Percentiles rank a stretch among this genome's conserved stretches.
Conservation (phyloP, 139 green algal species). For the Tetradesmus lagerheimii region DNA sequence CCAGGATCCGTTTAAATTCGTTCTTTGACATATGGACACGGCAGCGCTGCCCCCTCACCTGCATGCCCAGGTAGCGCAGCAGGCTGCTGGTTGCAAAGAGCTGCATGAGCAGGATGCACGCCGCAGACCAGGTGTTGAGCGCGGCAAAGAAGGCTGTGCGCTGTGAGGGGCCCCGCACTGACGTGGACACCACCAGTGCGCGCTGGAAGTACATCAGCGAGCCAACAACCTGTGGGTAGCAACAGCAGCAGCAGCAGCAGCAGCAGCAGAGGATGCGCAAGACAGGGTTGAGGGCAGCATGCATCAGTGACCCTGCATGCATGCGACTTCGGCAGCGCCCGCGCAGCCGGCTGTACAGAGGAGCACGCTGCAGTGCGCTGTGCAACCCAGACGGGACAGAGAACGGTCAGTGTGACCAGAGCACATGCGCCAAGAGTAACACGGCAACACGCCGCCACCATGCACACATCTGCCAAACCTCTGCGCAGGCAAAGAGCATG, state of each 20-base stretch:
- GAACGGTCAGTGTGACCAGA: too few relatives aligned
- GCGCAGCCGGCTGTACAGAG: too few relatives aligned
- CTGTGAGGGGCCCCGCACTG: slow-evolving; percentile 13
- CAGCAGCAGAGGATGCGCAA: background rate
- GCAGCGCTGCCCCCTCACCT: background rate
- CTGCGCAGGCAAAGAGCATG: too few relatives aligned
- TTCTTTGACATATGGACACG: too few relatives aligned
- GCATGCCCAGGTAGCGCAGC: slow-evolving; percentile 17
- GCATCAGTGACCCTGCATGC: too few relatives aligned
- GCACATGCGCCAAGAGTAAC: too few relatives aligned
- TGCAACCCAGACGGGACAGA: too few relatives aligned
- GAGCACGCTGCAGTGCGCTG: too few relatives aligned
- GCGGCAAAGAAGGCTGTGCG: slow-evolving; percentile 75
- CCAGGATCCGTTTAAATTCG: too few relatives aligned
- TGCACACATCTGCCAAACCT: too few relatives aligned
- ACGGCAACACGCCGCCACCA: too few relatives aligned
- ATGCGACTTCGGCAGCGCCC: too few relatives aligned
- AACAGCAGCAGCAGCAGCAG: background rate
- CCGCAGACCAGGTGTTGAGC: slow-evolving; percentile 71
- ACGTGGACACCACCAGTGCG: slow-evolving; percentile 63
- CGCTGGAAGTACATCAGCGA: slow-evolving; percentile 88
- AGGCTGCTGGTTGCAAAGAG: slow-evolving; percentile 41
- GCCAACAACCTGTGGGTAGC: slow-evolving; percentile 48
- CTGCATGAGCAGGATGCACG: slow-evolving; percentile 68
- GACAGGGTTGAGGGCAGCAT: background rate